Percentiles rank a stretch among this genome's conserved stretches.
Evolutionary conservation across 2,329 filamentous ascomycete species (phyloP).

Genomic region (Cercospora zeae-maydis): DNA sequence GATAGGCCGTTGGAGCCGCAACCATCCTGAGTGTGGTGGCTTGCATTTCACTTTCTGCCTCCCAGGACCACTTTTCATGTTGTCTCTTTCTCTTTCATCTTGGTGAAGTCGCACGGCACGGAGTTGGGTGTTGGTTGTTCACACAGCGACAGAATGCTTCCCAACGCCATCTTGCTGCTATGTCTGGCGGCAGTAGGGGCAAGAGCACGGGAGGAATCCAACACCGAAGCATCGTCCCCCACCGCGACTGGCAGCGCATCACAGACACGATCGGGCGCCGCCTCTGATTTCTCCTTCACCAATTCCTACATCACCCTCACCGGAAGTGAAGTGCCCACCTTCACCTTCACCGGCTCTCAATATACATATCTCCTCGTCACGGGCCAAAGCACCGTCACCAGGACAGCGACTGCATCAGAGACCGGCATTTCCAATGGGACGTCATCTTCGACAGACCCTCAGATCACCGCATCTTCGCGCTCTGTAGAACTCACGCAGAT

Average conservation of each 20-base stretch:
- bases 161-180: constrained; percentile 31
- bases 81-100: not conserved
- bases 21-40: constrained; percentile 1
- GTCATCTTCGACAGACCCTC: constrained; percentile 19
- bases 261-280: not conserved
- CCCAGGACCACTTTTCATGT: not conserved
- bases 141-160: constrained; percentile 27
- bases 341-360: constrained; percentile 28
- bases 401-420: constrained; percentile 38
- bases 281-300: constrained; percentile 26
- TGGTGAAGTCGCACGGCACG: not conserved
- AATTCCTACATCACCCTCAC: constrained; percentile 28
- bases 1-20: constrained; percentile 9
- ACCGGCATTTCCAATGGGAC: constrained; percentile 40
- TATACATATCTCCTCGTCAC: constrained; percentile 31
- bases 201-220: constrained; percentile 28
- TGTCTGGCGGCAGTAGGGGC: constrained; percentile 37
- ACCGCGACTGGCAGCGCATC: constrained; percentile 18
- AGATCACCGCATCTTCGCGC: constrained; percentile 25
- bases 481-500: constrained; percentile 28
- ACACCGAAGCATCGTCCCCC: constrained; percentile 28
- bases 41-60: not conserved
- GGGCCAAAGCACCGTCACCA: constrained; percentile 26
- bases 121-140: not conserved
- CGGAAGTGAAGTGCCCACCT: constrained; percentile 19